A percentile compares a stretch with the other conserved stretches of the same genome.
These are phyloP conservation scores for Centrapalus pauciflorus DNA, from an alignment of 129 eudicot genomes.

Conservation along the genomic window DNA sequence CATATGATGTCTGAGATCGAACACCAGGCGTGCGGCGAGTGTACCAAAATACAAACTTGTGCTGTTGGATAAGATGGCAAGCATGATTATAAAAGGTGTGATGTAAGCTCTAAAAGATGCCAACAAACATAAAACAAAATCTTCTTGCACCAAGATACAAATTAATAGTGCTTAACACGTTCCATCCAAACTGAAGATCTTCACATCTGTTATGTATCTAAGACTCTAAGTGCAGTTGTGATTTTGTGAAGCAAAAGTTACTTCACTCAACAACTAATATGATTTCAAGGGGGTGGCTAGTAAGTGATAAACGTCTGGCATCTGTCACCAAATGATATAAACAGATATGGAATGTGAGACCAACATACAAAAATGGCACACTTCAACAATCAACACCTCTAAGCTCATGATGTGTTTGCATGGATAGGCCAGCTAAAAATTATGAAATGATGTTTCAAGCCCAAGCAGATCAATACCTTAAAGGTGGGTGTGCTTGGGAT, in stretches of 20 bases:
- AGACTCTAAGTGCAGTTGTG: too few species aligned
- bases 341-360: background rate
- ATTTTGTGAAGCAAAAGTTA: background rate
- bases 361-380: background rate
- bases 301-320: background rate
- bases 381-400: background rate
- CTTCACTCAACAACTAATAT: background rate
- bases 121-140: background rate
- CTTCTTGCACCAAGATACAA: constrained; percentile 3
- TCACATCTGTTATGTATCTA: background rate
- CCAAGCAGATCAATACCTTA: background rate
- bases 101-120: background rate
- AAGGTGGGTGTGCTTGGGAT: background rate
- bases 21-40: constrained; percentile 98
- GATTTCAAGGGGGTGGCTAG: background rate
- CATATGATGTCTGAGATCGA: constrained; percentile 81
- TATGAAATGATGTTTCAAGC: background rate
- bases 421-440: background rate
- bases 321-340: constrained; percentile 8
- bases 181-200: constrained; percentile 17
- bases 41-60: constrained; percentile 92
- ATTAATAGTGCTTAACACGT: background rate
- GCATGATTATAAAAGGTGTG: background rate
- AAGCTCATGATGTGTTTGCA: background rate
- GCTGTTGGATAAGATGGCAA: constrained; percentile 37